A percentile compares a stretch with the other conserved stretches of the same genome.
These are phyloP conservation scores for Cystobasidium slooffiae DNA, from an alignment of 1,284 basidiomycete species.

Conservation along the genomic window DNA sequence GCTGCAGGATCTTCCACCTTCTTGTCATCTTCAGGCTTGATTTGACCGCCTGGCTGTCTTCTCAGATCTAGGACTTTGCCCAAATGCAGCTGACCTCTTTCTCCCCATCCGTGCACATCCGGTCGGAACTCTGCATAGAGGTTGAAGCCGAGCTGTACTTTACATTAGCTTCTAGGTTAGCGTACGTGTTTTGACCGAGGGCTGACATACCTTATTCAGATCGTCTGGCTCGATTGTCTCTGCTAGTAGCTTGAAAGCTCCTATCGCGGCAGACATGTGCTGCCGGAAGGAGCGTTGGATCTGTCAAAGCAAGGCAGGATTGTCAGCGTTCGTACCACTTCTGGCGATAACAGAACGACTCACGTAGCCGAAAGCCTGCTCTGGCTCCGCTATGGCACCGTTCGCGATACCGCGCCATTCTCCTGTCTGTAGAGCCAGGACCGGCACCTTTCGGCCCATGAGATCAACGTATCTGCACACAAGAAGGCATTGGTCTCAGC, in stretches of 20 bases:
- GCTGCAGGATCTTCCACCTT: not conserved
- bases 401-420: slow-evolving; percentile 82
- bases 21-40: not conserved
- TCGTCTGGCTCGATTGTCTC: slow-evolving; percentile 80
- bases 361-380: slow-evolving; percentile 77
- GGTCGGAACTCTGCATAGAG: slow-evolving; percentile 82
- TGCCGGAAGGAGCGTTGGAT: slow-evolving; percentile 41
- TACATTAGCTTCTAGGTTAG: not conserved
- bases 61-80: slow-evolving; percentile 66
- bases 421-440: slow-evolving; percentile 71
- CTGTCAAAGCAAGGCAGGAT: slow-evolving; percentile 52
- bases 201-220: slow-evolving; percentile 75
- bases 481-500: no score
- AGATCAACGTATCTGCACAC: slow-evolving; percentile 70
- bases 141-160: slow-evolving; percentile 68
- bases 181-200: slow-evolving; percentile 73
- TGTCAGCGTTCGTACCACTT: slow-evolving; percentile 69
- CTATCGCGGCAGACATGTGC: slow-evolving; percentile 43
- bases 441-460: slow-evolving; percentile 78
- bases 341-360: slow-evolving; percentile 76
- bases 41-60: slow-evolving; percentile 11
- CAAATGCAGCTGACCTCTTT: slow-evolving; percentile 69
- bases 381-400: slow-evolving; percentile 72
- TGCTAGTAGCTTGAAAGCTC: not conserved
- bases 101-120: slow-evolving; percentile 72